A percentile compares a stretch with the other conserved stretches of the same genome.
Evolutionary conservation across 352 stramenopile genomes (phyloP).

Genomic region (Globisporangium cystogenes): DNA sequence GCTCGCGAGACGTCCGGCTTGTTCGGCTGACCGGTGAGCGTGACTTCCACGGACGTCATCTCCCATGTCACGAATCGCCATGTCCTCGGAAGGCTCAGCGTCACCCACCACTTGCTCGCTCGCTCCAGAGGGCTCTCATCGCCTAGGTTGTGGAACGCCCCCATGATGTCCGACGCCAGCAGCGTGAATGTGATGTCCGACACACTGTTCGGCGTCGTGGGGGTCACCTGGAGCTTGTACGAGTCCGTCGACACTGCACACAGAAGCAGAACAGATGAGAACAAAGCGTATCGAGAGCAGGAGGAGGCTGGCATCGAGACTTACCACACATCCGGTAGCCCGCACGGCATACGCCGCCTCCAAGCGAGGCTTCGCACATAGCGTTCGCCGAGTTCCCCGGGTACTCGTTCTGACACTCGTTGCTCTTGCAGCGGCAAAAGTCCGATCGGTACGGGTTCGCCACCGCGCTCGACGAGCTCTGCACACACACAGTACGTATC

Average conservation of each 20-base stretch:
- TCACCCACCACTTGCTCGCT: constrained; percentile 67
- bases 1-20: constrained; percentile 11
- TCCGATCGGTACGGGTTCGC: constrained; percentile 43
- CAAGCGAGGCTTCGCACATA: constrained; percentile 41
- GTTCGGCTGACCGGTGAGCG: constrained; percentile 21
- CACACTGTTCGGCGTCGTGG: constrained; percentile 56
- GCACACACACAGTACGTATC: background rate
- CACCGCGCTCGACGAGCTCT: constrained; percentile 2
- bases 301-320: background rate
- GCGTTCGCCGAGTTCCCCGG: constrained; percentile 29
- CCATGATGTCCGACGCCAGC: constrained; percentile 65
- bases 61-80: constrained; percentile 73
- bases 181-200: constrained; percentile 62
- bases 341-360: constrained; percentile 43
- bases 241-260: constrained; percentile 49
- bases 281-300: background rate
- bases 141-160: constrained; percentile 64
- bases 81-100: constrained; percentile 45
- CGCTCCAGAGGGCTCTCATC: constrained; percentile 36
- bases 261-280: background rate
- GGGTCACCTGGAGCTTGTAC: constrained; percentile 62
- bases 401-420: constrained; percentile 68
- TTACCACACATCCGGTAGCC: constrained; percentile 56
- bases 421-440: constrained; percentile 61
- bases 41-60: constrained; percentile 48